A percentile compares a stretch with the other conserved stretches of the same genome.
Conservation (phyloP, 164 flowering plant species). For the Macadamia integrifolia region DNA sequence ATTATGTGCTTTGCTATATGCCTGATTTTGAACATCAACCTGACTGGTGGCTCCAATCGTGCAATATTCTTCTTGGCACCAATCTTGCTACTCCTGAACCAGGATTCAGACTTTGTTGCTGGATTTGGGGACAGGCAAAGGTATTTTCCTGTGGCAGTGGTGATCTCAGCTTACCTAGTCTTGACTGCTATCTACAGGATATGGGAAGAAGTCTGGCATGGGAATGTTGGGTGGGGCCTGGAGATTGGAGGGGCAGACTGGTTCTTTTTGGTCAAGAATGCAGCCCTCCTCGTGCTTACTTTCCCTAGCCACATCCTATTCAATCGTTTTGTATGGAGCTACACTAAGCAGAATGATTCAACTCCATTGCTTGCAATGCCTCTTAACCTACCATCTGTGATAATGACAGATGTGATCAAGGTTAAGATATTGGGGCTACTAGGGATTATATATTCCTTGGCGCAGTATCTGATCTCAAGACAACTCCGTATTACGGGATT, state of each 20-base stretch:
- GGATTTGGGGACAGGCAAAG: constrained; percentile 94
- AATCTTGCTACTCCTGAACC: constrained; percentile 82
- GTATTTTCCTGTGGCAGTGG: constrained; percentile 84
- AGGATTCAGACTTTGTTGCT: constrained; percentile 89
- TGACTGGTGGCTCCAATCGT: constrained; percentile 91
- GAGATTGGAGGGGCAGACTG: constrained; percentile 93
- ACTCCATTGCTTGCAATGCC: constrained; percentile 70
- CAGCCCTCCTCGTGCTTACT: constrained; percentile 82
- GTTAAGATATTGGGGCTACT: constrained; percentile 76
- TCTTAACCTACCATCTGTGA: constrained; percentile 72
- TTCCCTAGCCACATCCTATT: constrained; percentile 93
- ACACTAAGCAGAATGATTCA: constrained; percentile 59
- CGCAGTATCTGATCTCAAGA: constrained; percentile 88
- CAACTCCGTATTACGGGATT: constrained; percentile 81
- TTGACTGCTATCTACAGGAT: constrained; percentile 69
- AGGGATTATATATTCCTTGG: constrained; percentile 83
- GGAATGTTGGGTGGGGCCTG: constrained; percentile 81
- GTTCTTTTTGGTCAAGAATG: constrained; percentile 87
- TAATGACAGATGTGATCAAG: constrained; percentile 77
- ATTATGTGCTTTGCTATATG: constrained; percentile 90
- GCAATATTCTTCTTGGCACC: constrained; percentile 94
- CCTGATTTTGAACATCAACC: constrained; percentile 63
- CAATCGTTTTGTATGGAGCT: constrained; percentile 92
- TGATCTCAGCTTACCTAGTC: constrained; percentile 65
- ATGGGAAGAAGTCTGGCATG: constrained; percentile 94